Evolutionary conservation across 305 asterid species (phyloP).

Genomic region (Plantago lanceolata): DNA sequence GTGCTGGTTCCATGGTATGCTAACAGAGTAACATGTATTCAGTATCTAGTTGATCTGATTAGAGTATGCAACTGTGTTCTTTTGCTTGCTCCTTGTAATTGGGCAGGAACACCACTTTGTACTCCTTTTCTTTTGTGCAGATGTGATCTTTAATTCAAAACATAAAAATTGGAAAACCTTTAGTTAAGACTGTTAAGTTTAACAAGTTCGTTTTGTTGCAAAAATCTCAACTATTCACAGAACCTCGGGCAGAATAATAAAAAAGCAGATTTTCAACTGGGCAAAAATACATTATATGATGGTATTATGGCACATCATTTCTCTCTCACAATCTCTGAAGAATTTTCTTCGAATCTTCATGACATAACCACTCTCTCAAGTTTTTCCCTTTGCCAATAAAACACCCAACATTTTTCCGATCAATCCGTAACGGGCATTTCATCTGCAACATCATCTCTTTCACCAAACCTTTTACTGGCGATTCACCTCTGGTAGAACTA

Average conservation of each 20-base stretch:
- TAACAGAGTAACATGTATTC: no score
- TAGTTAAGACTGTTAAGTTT: no score
- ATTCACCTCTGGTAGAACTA: constrained; percentile 65
- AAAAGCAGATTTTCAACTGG: background rate
- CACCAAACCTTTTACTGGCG: constrained; percentile 62
- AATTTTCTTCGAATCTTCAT: constrained; percentile 15
- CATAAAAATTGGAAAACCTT: no score
- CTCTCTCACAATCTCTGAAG: constrained; percentile 6
- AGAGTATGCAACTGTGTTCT: no score
- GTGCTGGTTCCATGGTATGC: background rate
- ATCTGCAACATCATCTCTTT: constrained; percentile 47
- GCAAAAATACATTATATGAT: background rate
- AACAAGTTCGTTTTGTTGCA: no score
- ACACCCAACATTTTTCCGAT: constrained; percentile 72
- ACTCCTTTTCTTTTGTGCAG: no score
- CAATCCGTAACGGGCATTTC: constrained; percentile 74
- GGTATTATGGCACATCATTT: background rate
- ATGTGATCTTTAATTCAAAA: no score
- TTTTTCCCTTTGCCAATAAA: constrained; percentile 61
- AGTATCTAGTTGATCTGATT: no score
- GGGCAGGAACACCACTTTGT: no score
- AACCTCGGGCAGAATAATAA: no score
- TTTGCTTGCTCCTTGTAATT: no score
- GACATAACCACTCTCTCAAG: constrained; percentile 58
- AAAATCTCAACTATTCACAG: background rate